Evolutionary conservation across 2,329 filamentous ascomycete genomes (phyloP).

Genomic region (Fusarium solani-melongenae): DNA sequence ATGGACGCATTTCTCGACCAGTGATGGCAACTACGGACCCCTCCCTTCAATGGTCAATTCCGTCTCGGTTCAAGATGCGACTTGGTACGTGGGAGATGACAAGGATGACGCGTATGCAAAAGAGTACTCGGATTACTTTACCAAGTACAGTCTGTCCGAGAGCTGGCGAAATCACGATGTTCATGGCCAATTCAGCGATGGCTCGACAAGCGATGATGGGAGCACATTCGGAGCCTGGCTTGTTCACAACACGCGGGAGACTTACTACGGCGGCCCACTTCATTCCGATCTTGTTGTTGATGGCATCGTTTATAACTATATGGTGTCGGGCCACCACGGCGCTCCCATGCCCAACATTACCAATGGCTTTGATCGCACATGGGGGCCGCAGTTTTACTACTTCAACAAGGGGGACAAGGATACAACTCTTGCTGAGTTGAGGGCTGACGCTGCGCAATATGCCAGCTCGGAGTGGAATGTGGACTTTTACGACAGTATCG

Average conservation of each 20-base stretch:
- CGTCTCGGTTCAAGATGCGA: conserved; percentile 69
- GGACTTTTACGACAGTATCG: conserved; percentile 34
- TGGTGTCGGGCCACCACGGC: conserved; percentile 69
- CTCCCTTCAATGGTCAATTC: conserved; percentile 49
- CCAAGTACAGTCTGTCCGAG: conserved; percentile 71
- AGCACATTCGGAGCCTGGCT: conserved; percentile 69
- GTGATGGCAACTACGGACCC: conserved; percentile 64
- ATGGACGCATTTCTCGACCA: conserved; percentile 70
- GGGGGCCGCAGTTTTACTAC: conserved; percentile 70
- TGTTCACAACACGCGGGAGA: conserved; percentile 71
- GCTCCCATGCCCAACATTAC: conserved; percentile 71
- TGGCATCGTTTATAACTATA: conserved; percentile 73
- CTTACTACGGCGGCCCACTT: conserved; percentile 68
- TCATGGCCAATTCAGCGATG: conserved; percentile 59
- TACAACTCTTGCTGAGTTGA: neutral
- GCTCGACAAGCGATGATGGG: conserved; percentile 56
- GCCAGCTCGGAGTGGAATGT: conserved; percentile 27
- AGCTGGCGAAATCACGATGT: conserved; percentile 68
- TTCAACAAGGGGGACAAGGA: conserved; percentile 58
- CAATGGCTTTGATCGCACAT: conserved; percentile 71
- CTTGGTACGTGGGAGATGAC: conserved; percentile 67
- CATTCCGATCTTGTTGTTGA: conserved; percentile 72
- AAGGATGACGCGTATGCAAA: conserved; percentile 64
- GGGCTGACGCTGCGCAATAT: conserved; percentile 27
- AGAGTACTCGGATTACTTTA: conserved; percentile 69